phyloP scores from a whole-genome alignment of 345 rosid species.

The Pistacia vera region DNA sequence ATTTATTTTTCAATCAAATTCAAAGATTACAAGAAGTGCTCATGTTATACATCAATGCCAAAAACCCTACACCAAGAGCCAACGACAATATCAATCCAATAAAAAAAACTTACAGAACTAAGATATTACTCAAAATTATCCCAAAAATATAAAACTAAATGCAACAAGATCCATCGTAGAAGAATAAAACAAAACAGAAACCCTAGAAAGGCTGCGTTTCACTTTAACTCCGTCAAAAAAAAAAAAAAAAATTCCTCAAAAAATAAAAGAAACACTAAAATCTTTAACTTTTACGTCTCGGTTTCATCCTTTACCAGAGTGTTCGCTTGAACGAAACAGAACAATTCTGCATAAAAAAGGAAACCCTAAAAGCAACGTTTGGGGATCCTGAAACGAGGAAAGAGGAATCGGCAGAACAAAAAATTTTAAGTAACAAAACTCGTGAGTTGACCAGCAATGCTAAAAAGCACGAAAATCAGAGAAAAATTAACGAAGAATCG shows the following conservation, averaged over 20 bases:
- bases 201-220: slow-evolving; percentile 1
- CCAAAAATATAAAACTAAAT: background rate
- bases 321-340: slow-evolving; percentile 2
- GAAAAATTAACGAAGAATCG: background rate
- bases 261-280: background rate
- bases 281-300: background rate
- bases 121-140: background rate
- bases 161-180: background rate
- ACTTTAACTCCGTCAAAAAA: background rate
- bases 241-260: background rate
- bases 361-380: slow-evolving; percentile 6
- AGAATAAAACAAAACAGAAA: background rate
- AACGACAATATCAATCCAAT: no score
- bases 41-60: no score
- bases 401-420: background rate
- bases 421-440: background rate
- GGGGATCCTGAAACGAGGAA: background rate
- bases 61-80: no score
- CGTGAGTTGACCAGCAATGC: background rate
- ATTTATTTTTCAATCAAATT: background rate
- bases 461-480: background rate
- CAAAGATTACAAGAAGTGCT: background rate
- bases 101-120: background rate
- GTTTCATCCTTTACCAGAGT: background rate
- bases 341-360: background rate